Evolutionary conservation across 306 rosid genomes (phyloP), one percentile per base, ranked within the genome.

Genomic region (Delonix regia): DNA sequence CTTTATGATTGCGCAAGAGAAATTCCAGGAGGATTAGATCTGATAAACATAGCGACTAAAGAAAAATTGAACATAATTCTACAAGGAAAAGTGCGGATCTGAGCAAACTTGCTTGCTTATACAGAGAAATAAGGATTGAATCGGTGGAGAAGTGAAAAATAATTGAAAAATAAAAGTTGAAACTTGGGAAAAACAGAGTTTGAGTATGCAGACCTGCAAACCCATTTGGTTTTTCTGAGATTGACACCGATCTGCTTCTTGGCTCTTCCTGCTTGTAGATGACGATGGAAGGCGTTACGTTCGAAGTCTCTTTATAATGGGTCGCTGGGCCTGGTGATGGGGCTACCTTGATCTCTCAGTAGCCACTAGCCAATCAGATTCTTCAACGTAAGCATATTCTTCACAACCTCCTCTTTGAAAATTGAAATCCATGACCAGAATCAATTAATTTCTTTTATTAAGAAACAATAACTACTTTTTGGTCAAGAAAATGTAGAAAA

Each of bases 121-220:
- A 15, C 0, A 2, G 10, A 1, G 25, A 55, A 73, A 3, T 10
- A 22, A 15, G 22, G 18, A 59, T 9, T 7, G 19, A 25, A 41
- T 21, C n/a, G 30, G n/a, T 9, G 56, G 4, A 13, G n/a, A 67
- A 27, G 7, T 38, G 66, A 9, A 55, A 0, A 53, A 4, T 21
- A 21, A 71, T 25, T 3, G 64, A 34, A 10, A 56, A 42, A 75
- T 15, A 36, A 38, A 12, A 1, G 49, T 9, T 12, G 73, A 77
- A 25, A 76, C 1, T 21, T 1, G 13, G 6, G 77, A 76, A 19
- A 71, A 38, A 18, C 1, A 36, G 41, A 30, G 69, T 38, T 19
- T 25, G 16, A 36, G 30, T 61, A 34, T 36, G 69, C 22, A 61
- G 0, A 85, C 88, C 88, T 85, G 33, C 81, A 85, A 75, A 81